Conservation (phyloP, 2,329 filamentous ascomycete species). For the Zymoseptoria pseudotritici region DNA sequence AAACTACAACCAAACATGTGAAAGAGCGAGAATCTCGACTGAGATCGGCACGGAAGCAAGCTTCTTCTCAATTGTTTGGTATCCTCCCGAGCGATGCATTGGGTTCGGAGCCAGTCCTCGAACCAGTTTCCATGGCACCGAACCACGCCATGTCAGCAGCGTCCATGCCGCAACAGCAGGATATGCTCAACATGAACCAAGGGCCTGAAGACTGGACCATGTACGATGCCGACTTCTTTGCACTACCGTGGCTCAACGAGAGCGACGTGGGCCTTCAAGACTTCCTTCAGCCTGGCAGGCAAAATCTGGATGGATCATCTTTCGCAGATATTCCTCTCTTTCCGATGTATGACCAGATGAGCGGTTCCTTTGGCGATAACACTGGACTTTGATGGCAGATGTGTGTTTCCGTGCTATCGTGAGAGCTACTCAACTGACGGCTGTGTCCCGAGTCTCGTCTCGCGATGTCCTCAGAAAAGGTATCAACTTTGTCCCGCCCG, state of each 20-base stretch:
- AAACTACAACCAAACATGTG: slow-evolving; percentile 16
- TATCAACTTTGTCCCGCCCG: slow-evolving; percentile 47
- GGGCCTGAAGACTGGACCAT: slow-evolving; percentile 16
- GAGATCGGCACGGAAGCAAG: slow-evolving; percentile 18
- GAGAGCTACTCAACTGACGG: slow-evolving; percentile 1
- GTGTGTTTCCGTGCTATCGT: neutral
- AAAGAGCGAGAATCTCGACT: slow-evolving; percentile 17
- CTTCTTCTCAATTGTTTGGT: slow-evolving; percentile 25
- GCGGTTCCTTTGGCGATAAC: slow-evolving; percentile 3
- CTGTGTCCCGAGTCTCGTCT: slow-evolving; percentile 38
- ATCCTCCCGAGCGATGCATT: slow-evolving; percentile 7
- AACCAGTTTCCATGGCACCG: neutral
- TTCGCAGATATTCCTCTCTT: slow-evolving; percentile 22
- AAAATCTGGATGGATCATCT: slow-evolving; percentile 16
- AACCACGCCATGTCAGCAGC: neutral
- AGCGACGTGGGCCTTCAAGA: slow-evolving; percentile 23
- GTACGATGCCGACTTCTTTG: slow-evolving; percentile 22
- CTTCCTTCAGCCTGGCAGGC: slow-evolving; percentile 21
- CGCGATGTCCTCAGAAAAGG: slow-evolving; percentile 47
- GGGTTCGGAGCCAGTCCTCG: neutral
- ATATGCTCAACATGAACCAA: neutral
- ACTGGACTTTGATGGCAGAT: neutral
- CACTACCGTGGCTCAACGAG: slow-evolving; percentile 22
- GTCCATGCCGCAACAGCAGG: neutral
- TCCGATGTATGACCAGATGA: slow-evolving; percentile 20